Evolutionary conservation across 2,329 filamentous ascomycete genomes (phyloP).

Genomic region (Biscogniauxia marginata): DNA sequence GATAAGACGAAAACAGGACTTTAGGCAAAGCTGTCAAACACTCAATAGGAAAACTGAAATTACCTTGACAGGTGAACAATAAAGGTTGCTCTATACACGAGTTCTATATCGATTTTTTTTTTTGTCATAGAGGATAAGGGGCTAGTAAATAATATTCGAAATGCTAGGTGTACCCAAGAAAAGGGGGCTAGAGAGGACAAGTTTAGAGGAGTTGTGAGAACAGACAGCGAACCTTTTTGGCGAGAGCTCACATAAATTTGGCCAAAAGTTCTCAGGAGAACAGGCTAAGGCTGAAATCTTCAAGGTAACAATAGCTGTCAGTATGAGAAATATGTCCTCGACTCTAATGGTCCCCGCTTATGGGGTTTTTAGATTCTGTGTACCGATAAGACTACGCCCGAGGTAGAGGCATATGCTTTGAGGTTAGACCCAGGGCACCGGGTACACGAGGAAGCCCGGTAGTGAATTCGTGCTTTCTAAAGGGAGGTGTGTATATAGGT

Average conservation of each 20-base stretch:
- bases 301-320: slow-evolving; percentile 4
- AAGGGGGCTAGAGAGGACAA: not conserved
- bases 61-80: not conserved
- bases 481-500: not conserved
- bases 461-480: slow-evolving; percentile 1
- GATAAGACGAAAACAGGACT: not conserved
- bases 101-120: not conserved
- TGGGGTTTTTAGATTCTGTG: slow-evolving; percentile 13
- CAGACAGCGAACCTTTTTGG: not conserved
- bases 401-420: slow-evolving; percentile 11
- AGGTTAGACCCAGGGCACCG: slow-evolving; percentile 7
- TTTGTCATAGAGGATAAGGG: not conserved
- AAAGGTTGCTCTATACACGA: not conserved
- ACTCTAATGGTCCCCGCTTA: slow-evolving; percentile 6
- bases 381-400: slow-evolving; percentile 8
- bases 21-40: not conserved
- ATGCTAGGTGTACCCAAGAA: not conserved
- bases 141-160: too few species aligned
- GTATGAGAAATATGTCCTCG: slow-evolving; percentile 3
- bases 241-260: not conserved
- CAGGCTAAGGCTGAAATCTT: slow-evolving; percentile 1
- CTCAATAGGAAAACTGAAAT: not conserved
- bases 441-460: slow-evolving; percentile 7
- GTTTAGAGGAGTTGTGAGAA: not conserved
- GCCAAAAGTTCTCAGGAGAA: not conserved